These are phyloP conservation scores for Marasmius fiardii DNA, from an alignment of 1,284 basidiomycete genomes.

Conservation along the genomic window DNA sequence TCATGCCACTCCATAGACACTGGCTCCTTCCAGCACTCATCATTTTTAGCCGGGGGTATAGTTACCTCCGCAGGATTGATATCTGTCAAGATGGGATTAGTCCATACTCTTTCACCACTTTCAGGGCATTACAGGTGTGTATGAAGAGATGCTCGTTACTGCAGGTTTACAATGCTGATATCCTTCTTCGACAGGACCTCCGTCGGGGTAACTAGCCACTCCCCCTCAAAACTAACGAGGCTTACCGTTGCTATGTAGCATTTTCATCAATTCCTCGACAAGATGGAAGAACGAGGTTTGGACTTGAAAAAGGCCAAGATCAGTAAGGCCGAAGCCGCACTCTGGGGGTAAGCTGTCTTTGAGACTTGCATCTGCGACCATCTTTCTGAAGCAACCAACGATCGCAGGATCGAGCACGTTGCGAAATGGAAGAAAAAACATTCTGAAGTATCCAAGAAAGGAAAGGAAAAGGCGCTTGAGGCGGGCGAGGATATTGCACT, in stretches of 20 bases:
- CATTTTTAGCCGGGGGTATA: slow-evolving; percentile 55
- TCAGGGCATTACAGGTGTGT: slow-evolving; percentile 64
- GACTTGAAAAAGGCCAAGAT: slow-evolving; percentile 62
- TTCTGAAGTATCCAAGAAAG: slow-evolving; percentile 22
- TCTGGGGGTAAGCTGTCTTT: slow-evolving; percentile 46
- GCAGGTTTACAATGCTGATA: not conserved
- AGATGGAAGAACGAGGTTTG: slow-evolving; percentile 53
- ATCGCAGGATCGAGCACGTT: slow-evolving; percentile 43
- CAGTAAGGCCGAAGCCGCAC: slow-evolving; percentile 54
- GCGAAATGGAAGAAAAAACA: slow-evolving; percentile 41
- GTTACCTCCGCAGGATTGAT: slow-evolving; percentile 70
- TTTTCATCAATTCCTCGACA: slow-evolving; percentile 60
- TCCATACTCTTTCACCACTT: slow-evolving; percentile 63
- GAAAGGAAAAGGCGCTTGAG: slow-evolving; percentile 27
- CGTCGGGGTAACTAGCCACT: slow-evolving; percentile 35
- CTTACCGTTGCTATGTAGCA: slow-evolving; percentile 35
- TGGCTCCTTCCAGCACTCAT: slow-evolving; percentile 71
- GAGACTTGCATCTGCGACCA: not conserved
- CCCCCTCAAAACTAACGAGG: not conserved
- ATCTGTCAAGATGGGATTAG: slow-evolving; percentile 60
- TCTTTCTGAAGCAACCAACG: not conserved
- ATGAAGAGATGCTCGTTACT: slow-evolving; percentile 20
- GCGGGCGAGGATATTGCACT: slow-evolving; percentile 17
- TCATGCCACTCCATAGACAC: slow-evolving; percentile 28
- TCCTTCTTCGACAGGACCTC: slow-evolving; percentile 37